phyloP scores from a whole-genome alignment of 352 stramenopile genomes.

The Thalassiosira sp. region DNA sequence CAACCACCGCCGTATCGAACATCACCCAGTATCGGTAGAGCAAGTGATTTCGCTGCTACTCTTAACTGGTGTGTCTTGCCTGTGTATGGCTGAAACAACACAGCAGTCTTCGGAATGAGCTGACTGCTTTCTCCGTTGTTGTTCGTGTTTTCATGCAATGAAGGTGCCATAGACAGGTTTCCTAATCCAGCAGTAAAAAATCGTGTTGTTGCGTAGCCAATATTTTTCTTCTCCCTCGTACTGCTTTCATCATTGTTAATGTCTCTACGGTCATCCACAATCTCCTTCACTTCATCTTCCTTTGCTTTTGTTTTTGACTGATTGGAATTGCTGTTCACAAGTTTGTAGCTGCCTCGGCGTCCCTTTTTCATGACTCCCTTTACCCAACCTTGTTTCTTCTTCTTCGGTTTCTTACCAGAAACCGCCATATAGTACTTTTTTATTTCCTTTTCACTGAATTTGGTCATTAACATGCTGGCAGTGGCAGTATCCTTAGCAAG shows the following conservation, averaged over 20 bases:
- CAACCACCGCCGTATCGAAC: slow-evolving; percentile 59
- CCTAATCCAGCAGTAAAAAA: slow-evolving; percentile 58
- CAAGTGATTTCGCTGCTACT: slow-evolving; percentile 73
- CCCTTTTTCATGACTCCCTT: slow-evolving; percentile 63
- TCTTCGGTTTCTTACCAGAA: slow-evolving; percentile 59
- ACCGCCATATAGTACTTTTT: slow-evolving; percentile 76
- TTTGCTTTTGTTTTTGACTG: slow-evolving; percentile 8
- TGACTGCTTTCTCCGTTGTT: neutral
- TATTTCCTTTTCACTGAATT: slow-evolving; percentile 54
- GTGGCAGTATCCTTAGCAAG: slow-evolving; percentile 66
- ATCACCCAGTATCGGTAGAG: slow-evolving; percentile 74
- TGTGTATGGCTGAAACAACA: slow-evolving; percentile 75
- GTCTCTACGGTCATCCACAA: neutral
- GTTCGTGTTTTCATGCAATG: neutral
- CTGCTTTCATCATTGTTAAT: slow-evolving; percentile 7
- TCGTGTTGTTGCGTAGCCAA: slow-evolving; percentile 50
- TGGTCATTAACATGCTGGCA: slow-evolving; percentile 50
- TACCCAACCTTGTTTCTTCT: slow-evolving; percentile 79
- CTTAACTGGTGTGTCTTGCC: slow-evolving; percentile 81
- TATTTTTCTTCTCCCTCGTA: slow-evolving; percentile 9
- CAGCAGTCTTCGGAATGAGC: slow-evolving; percentile 47
- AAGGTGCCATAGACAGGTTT: slow-evolving; percentile 25
- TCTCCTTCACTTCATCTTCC: slow-evolving; percentile 1
- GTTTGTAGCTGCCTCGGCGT: slow-evolving; percentile 69
- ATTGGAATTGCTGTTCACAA: slow-evolving; percentile 39